Conservation (phyloP, 768 basidiomycete species). For the Pisolithus orientalis region DNA sequence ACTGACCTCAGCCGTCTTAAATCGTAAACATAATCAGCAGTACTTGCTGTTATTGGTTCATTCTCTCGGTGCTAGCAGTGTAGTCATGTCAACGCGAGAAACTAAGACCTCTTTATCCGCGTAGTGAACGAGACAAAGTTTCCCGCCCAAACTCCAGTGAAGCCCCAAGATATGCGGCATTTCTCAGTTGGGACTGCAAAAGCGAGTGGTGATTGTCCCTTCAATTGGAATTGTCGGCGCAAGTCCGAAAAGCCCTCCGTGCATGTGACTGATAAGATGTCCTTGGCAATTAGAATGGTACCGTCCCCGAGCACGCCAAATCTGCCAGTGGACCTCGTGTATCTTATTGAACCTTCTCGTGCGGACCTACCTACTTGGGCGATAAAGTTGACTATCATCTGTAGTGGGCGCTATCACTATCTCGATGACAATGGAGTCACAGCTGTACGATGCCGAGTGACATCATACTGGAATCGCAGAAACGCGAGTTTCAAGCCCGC, state of each 20-base stretch:
- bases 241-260: too few species aligned
- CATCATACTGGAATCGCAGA: not conserved
- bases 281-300: not conserved
- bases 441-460: not conserved
- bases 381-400: not conserved
- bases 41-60: not conserved
- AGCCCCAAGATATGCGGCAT: not conserved
- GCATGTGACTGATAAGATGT: too few species aligned
- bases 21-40: not conserved
- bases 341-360: conserved; percentile 11
- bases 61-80: conserved; percentile 1
- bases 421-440: not conserved
- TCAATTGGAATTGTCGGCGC: too few species aligned
- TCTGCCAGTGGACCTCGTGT: conserved; percentile 4
- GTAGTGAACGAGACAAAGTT: conserved; percentile 1
- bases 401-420: not conserved
- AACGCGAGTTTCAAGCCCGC: too few species aligned
- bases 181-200: too few species aligned
- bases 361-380: not conserved
- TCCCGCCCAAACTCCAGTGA: conserved; percentile 5
- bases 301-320: not conserved
- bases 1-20: not conserved
- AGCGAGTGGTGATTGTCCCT: too few species aligned
- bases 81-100: conserved; percentile 15
- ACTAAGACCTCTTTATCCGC: not conserved